Percentiles rank a stretch among this genome's conserved stretches.
These are phyloP conservation scores for Nasturtium officinale DNA, from an alignment of 345 rosid species.

Conservation along the genomic window DNA sequence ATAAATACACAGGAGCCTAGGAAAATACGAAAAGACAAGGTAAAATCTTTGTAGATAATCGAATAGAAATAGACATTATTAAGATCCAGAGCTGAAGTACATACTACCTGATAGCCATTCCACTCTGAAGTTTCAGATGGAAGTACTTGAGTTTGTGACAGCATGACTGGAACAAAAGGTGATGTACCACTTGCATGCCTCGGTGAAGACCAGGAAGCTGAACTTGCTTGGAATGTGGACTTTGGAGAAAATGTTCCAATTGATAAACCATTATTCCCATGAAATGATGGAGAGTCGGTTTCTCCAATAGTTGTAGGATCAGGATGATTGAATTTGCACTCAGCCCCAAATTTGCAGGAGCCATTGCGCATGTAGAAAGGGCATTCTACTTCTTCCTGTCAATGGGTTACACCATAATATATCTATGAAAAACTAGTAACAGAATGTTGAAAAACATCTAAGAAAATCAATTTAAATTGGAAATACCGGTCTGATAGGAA, in stretches of 20 bases:
- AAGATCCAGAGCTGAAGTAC: neutral
- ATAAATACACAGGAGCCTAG: constrained; percentile 61
- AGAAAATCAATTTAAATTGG: constrained; percentile 16
- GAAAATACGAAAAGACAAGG: constrained; percentile 30
- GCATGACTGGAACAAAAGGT: constrained; percentile 62
- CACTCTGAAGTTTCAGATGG: constrained; percentile 65
- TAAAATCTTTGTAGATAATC: neutral
- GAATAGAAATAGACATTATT: neutral
- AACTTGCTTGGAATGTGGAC: constrained; percentile 44
- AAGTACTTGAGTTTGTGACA: constrained; percentile 63
- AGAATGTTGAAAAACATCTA: neutral
- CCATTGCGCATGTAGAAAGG: constrained; percentile 92
- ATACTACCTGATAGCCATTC: constrained; percentile 90
- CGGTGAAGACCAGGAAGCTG: constrained; percentile 75
- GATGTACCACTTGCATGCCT: constrained; percentile 55
- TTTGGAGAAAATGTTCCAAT: constrained; percentile 48
- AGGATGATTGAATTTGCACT: constrained; percentile 92
- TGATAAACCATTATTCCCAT: constrained; percentile 55
- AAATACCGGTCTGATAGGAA: constrained; percentile 77
- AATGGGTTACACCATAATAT: constrained; percentile 13
- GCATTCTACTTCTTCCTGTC: constrained; percentile 81
- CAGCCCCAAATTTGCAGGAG: constrained; percentile 85
- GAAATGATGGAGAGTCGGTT: constrained; percentile 53
- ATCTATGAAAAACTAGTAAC: neutral
- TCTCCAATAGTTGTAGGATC: constrained; percentile 69